Base-by-base conservation (phyloP, 2,329 filamentous ascomycete genomes). In the Verticillium nubilum region DNA sequence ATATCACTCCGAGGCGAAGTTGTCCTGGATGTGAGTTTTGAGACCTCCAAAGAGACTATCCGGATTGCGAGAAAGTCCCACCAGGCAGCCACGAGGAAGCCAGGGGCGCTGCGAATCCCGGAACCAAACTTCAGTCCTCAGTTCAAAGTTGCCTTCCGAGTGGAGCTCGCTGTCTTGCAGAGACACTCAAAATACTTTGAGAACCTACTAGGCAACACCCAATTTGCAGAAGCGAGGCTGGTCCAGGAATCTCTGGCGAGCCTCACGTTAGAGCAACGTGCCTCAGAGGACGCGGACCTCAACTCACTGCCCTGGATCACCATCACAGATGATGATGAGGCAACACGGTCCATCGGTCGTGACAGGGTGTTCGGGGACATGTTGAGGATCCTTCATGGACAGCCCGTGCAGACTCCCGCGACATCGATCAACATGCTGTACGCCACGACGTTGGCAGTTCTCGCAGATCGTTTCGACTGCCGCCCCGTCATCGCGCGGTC, bases 381-480 rank as follows among this genome's bases (percentile, higher is more conserved):
- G 65, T 74, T 92, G 26, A 77, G 81, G 19, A 83, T 90, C 19
- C 74, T 91, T 19, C 89, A 92, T 68, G 80, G 80, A 25, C 74
- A 74, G 37, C 73, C 69, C n/a, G 70, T 70, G n/a, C 75, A 74
- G 56, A 72, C 75, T 1, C 58, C 67, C 4, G 50, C 56, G 29
- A 47, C 35, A 26, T 65, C 64, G 26, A 76, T 81, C 23, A 82
- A 81, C 17, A 80, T 90, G 63, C 74, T 82, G 6, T 88, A 88
- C 64, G 77, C 90, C 12, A 83, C 86, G 15, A 88, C 87, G 1
- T 75, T 92, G 47, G 85, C 87, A 47, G 81, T 91, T 57, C 81
- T 91, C 59, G 88, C 89, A 10, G 90, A 92, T 70, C 84, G 88
- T 52, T 92, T 91, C 72, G 87, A 89, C 73, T 88, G 87, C 61